These are phyloP conservation scores for Stagonosporopsis vannaccii DNA, from an alignment of 2,329 filamentous ascomycete species.

Conservation along the genomic window DNA sequence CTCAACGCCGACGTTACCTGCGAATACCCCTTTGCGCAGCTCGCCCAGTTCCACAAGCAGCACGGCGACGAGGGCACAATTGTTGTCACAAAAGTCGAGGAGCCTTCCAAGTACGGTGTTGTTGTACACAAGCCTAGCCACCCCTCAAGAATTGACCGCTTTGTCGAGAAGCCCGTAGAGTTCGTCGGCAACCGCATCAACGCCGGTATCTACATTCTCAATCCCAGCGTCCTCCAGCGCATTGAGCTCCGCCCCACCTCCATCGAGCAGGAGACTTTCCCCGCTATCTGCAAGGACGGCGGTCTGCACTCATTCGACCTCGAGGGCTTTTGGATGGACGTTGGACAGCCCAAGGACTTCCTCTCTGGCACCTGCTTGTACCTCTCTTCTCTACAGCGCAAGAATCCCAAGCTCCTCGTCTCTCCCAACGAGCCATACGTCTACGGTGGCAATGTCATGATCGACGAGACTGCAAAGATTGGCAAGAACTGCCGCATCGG, in stretches of 20 bases:
- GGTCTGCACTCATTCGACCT: conserved; percentile 95
- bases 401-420: conserved; percentile 82
- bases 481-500: conserved; percentile 98
- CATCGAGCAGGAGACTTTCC: conserved; percentile 99
- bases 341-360: conserved; percentile 98
- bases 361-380: conserved; percentile 95
- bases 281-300: conserved; percentile 86
- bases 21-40: conserved; percentile 92
- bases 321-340: conserved; percentile 99
- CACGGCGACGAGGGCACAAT: conserved; percentile 98
- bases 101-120: conserved; percentile 98
- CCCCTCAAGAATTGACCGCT: conserved; percentile 91
- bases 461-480: conserved; percentile 93
- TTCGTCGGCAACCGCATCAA: conserved; percentile 99
- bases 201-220: conserved; percentile 97
- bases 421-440: conserved; percentile 79
- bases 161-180: conserved; percentile 99
- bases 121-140: conserved; percentile 96
- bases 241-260: conserved; percentile 97
- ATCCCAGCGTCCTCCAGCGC: conserved; percentile 86
- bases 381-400: conserved; percentile 90
- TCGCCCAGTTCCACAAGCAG: conserved; percentile 88
- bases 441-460: conserved; percentile 92
- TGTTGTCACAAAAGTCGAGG: conserved; percentile 97
- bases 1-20: conserved; percentile 98